Evolutionary conservation across 1,284 basidiomycete species (phyloP).

Genomic region (Sphaerobolus stellatus): DNA sequence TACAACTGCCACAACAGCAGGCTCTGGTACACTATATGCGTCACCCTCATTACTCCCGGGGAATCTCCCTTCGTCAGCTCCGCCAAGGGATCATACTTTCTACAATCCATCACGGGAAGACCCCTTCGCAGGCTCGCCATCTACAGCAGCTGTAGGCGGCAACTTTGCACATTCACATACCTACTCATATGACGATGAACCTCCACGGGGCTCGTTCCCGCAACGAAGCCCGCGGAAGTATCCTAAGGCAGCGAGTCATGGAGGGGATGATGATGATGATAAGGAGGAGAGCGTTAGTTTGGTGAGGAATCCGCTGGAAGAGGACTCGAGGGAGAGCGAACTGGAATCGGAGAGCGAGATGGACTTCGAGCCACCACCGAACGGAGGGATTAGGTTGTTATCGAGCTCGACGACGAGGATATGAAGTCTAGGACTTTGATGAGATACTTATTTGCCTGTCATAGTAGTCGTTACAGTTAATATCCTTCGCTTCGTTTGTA

Average conservation of each 20-base stretch:
- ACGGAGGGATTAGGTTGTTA: conserved; percentile 15
- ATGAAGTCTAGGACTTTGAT: background rate
- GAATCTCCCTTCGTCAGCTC: background rate
- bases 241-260: conserved; percentile 32
- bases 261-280: no score
- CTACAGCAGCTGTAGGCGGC: no score
- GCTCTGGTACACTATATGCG: no score
- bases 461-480: background rate
- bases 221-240: conserved; percentile 31
- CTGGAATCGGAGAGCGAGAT: conserved; percentile 1
- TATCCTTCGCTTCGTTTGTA: no score
- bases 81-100: background rate
- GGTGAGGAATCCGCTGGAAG: conserved; percentile 25
- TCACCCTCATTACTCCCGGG: no score
- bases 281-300: conserved; percentile 41
- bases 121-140: background rate
- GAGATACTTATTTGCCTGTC: background rate
- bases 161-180: no score
- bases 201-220: no score
- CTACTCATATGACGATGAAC: no score
- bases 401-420: conserved; percentile 13
- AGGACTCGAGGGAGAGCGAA: conserved; percentile 4
- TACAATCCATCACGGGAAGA: background rate
- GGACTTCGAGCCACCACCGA: background rate
- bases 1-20: no score